Percentiles rank a stretch among this genome's conserved stretches.
Conservation (phyloP, 2,329 filamentous ascomycete species). For the Penicillium sp. region DNA sequence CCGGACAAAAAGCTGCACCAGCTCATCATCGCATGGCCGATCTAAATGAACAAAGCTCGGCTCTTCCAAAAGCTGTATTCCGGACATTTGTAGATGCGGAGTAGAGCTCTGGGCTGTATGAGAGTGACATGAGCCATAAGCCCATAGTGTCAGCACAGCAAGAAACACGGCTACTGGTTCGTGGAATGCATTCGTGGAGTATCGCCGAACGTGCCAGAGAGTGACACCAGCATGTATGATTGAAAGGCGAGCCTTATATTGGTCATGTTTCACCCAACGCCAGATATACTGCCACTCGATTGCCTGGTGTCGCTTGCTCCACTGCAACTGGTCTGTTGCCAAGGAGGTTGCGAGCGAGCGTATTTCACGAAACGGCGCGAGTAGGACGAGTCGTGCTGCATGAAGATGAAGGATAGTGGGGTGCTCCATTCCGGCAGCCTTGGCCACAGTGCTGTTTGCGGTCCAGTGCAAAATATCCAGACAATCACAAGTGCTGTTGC, state of each 20-base stretch:
- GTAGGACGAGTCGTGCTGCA: conserved; percentile 52
- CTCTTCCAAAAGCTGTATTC: conserved; percentile 24
- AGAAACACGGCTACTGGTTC: conserved; percentile 49
- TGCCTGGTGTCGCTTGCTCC: conserved; percentile 28
- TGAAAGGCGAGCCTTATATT: conserved; percentile 58
- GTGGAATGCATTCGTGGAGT: conserved; percentile 49
- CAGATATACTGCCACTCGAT: conserved; percentile 44
- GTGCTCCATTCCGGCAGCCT: conserved; percentile 52
- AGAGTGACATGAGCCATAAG: conserved; percentile 41
- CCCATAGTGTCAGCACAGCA: conserved; percentile 50
- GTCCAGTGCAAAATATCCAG: conserved; percentile 60
- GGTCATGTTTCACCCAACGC: conserved; percentile 52
- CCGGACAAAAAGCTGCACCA: conserved; percentile 57
- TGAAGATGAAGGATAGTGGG: conserved; percentile 58
- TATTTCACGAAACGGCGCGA: conserved; percentile 51
- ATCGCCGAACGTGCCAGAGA: conserved; percentile 54
- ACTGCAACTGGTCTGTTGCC: conserved; percentile 30
- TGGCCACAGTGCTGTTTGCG: conserved; percentile 53
- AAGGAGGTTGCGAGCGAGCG: conserved; percentile 42
- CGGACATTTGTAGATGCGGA: conserved; percentile 1
- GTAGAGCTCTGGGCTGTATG: conserved; percentile 32
- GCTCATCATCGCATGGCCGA: conserved; percentile 57
- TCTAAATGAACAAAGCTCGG: conserved; percentile 54
- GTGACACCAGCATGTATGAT: conserved; percentile 54
- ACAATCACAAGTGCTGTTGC: conserved; percentile 44